phyloP scores from a whole-genome alignment of 2,329 filamentous ascomycete species.

The Arthrobotrys conoides region DNA sequence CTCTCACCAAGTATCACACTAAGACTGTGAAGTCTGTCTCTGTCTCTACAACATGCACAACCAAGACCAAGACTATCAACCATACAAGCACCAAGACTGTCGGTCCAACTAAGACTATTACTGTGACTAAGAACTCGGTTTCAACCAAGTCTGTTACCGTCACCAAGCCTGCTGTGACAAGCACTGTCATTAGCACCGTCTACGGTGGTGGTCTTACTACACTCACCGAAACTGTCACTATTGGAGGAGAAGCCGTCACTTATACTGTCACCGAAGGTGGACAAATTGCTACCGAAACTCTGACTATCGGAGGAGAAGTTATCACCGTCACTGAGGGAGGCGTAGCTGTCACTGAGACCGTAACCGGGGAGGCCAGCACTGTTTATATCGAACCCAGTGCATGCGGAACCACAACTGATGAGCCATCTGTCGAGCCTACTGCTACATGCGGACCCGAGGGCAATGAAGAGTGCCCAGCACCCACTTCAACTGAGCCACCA shows the following conservation, averaged over 20 bases:
- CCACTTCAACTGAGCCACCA: slow-evolving; percentile 6
- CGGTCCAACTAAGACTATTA: slow-evolving; percentile 14
- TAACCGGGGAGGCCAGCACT: neutral
- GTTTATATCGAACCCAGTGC: slow-evolving; percentile 7
- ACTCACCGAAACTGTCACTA: slow-evolving; percentile 14
- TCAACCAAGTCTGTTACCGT: slow-evolving; percentile 22
- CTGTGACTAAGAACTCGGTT: slow-evolving; percentile 13
- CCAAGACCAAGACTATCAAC: slow-evolving; percentile 37
- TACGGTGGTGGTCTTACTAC: neutral
- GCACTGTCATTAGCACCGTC: slow-evolving; percentile 2
- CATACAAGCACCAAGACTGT: slow-evolving; percentile 20
- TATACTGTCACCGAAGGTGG: slow-evolving; percentile 10
- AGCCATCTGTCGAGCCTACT: slow-evolving; percentile 10
- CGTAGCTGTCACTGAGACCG: neutral
- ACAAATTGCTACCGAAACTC: slow-evolving; percentile 1
- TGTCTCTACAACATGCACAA: slow-evolving; percentile 37
- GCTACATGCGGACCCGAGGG: neutral
- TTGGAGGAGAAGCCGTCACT: slow-evolving; percentile 9
- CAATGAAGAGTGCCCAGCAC: neutral
- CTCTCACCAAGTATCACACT: slow-evolving; percentile 11
- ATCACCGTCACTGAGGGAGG: neutral
- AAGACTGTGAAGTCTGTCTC: slow-evolving; percentile 26
- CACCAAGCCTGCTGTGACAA: slow-evolving; percentile 10
- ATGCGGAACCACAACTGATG: neutral
- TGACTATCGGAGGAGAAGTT: neutral